Conservation (phyloP, 169 alveolate species). For the Plasmodium gaboni region DNA sequence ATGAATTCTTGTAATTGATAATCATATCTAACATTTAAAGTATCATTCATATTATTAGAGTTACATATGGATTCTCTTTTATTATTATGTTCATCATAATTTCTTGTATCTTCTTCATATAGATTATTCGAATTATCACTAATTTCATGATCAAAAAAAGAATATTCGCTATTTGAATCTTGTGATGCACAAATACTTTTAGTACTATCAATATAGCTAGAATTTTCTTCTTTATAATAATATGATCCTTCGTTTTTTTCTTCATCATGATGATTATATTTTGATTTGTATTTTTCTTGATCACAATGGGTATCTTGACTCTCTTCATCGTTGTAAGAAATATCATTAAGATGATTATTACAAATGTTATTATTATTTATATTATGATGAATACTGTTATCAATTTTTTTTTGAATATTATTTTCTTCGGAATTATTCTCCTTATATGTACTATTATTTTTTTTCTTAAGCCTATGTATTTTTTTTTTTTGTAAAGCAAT, state of each 20-base stretch:
- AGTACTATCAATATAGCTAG: slow-evolving; percentile 69
- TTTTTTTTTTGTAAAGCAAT: slow-evolving; percentile 65
- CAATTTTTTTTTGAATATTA: neutral
- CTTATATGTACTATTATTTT: neutral
- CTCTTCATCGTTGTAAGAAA: neutral
- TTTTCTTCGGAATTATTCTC: neutral
- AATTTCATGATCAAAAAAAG: slow-evolving; percentile 53
- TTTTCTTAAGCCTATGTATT: slow-evolving; percentile 22
- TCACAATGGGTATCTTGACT: slow-evolving; percentile 1
- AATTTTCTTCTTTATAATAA: slow-evolving; percentile 1
- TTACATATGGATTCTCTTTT: neutral
- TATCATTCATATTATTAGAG: neutral
- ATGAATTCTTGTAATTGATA: slow-evolving; percentile 89
- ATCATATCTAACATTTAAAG: slow-evolving; percentile 77
- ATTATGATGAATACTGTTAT: neutral
- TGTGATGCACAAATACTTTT: slow-evolving; percentile 65
- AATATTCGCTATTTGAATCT: slow-evolving; percentile 56
- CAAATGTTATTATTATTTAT: neutral
- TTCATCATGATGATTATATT: slow-evolving; percentile 1
- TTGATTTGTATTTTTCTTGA: neutral
- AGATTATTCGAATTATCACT: slow-evolving; percentile 35
- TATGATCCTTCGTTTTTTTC: neutral
- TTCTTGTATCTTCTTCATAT: neutral
- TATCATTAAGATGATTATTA: neutral
- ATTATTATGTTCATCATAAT: neutral